Conservation (phyloP, 768 basidiomycete genomes). For the Leucocoprinus leucothites region DNA sequence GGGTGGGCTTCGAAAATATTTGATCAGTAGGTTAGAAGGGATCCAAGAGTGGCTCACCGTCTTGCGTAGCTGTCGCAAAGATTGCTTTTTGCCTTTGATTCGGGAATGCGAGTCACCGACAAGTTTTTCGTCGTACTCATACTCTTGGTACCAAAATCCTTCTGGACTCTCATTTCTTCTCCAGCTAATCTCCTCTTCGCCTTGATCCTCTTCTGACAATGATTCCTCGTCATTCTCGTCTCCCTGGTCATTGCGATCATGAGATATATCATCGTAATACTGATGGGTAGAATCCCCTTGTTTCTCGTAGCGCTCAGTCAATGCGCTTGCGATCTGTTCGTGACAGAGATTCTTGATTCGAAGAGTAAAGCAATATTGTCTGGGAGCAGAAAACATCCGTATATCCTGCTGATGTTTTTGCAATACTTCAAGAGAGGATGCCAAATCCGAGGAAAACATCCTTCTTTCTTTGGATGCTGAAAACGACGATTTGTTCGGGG, state of each 20-base stretch:
- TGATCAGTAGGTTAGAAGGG: too few relatives aligned
- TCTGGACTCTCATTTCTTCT: neutral
- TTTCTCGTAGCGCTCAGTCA: too few relatives aligned
- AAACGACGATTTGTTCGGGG: neutral
- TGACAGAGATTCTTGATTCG: constrained; percentile 46
- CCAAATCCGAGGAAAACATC: constrained; percentile 9
- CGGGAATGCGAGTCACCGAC: too few relatives aligned
- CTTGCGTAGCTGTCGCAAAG: too few relatives aligned
- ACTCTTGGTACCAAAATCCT: too few relatives aligned
- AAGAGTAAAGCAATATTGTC: constrained; percentile 12
- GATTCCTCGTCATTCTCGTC: neutral
- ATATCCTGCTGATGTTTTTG: neutral
- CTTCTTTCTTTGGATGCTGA: neutral
- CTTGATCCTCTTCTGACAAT: neutral
- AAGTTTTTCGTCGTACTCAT: too few relatives aligned
- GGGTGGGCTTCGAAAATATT: too few relatives aligned
- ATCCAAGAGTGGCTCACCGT: too few relatives aligned
- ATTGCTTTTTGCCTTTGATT: too few relatives aligned
- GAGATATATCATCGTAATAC: neutral
- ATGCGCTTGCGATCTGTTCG: neutral
- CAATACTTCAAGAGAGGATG: neutral
- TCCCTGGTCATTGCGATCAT: neutral
- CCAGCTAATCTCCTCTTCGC: neutral
- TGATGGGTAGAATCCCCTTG: neutral
- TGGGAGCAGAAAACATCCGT: constrained; percentile 4